Conservation (phyloP, 2,329 filamentous ascomycete genomes). For the Berkeleyomyces rouxiae region DNA sequence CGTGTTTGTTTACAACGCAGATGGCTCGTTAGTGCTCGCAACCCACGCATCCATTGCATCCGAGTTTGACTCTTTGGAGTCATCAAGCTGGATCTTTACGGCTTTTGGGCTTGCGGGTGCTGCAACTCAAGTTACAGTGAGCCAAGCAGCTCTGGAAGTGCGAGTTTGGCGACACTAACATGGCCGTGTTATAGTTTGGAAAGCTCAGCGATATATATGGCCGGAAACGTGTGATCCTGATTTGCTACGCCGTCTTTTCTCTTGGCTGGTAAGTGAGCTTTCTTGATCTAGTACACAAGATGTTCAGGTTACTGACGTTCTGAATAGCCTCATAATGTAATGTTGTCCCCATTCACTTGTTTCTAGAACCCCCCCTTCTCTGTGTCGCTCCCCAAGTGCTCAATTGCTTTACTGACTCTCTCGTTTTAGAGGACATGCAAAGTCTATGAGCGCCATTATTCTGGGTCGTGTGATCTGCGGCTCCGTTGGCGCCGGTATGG, state of each 20-base stretch:
- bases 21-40: slow-evolving; percentile 47
- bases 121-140: slow-evolving; percentile 18
- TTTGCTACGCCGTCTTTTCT: slow-evolving; percentile 19
- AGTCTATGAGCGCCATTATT: slow-evolving; percentile 32
- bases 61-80: slow-evolving; percentile 38
- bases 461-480: slow-evolving; percentile 35
- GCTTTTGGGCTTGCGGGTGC: slow-evolving; percentile 21
- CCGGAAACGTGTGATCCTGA: slow-evolving; percentile 17
- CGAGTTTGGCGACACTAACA: neutral
- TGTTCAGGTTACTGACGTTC: neutral
- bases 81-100: slow-evolving; percentile 30
- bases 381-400: neutral
- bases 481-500: slow-evolving; percentile 34
- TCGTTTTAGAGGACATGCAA: slow-evolving; percentile 13
- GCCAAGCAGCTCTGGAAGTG: neutral
- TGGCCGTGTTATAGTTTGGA: slow-evolving; percentile 16
- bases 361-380: neutral
- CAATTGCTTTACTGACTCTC: neutral
- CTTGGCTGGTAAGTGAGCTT: slow-evolving; percentile 16
- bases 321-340: slow-evolving; percentile 5
- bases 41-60: slow-evolving; percentile 47
- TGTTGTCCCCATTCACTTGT: neutral
- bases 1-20: slow-evolving; percentile 47
- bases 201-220: slow-evolving; percentile 20
- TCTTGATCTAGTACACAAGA: neutral